Percentiles rank a stretch among this genome's conserved stretches.
Evolutionary conservation across 1,139 yeast genomes (phyloP).

Genomic region (Eremothecium coryli): DNA sequence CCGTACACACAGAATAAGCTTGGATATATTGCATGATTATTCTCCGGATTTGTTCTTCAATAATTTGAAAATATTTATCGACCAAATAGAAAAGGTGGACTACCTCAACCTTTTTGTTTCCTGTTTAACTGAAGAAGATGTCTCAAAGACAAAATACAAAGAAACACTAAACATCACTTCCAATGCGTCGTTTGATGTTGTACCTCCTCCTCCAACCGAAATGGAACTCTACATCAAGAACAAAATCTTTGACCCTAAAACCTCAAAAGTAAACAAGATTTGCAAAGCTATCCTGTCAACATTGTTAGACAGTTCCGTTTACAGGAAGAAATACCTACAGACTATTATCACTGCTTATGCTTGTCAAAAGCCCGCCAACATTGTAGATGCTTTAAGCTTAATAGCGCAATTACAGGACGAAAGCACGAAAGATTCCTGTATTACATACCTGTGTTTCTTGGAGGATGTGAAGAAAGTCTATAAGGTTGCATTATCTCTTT

Average conservation of each 20-base stretch:
- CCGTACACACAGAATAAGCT: slow-evolving; percentile 83
- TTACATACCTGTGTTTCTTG: slow-evolving; percentile 80
- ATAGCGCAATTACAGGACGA: slow-evolving; percentile 43
- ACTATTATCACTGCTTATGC: slow-evolving; percentile 87
- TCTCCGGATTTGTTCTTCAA: slow-evolving; percentile 58
- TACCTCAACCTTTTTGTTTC: slow-evolving; percentile 82
- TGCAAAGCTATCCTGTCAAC: slow-evolving; percentile 63
- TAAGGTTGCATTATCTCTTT: slow-evolving; percentile 69
- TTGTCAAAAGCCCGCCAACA: slow-evolving; percentile 80
- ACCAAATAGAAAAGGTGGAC: slow-evolving; percentile 62
- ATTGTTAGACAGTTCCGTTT: slow-evolving; percentile 41
- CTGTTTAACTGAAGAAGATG: slow-evolving; percentile 80
- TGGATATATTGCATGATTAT: slow-evolving; percentile 84
- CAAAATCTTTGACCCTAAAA: slow-evolving; percentile 33
- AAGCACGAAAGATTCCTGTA: slow-evolving; percentile 50
- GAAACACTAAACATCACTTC: slow-evolving; percentile 45
- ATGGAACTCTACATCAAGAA: slow-evolving; percentile 32
- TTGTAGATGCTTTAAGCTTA: slow-evolving; percentile 60
- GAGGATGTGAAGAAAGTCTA: slow-evolving; percentile 83
- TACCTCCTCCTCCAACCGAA: slow-evolving; percentile 31
- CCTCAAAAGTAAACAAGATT: slow-evolving; percentile 64
- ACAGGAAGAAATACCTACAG: slow-evolving; percentile 55
- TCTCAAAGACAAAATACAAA: slow-evolving; percentile 68
- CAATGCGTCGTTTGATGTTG: slow-evolving; percentile 27
- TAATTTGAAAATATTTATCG: slow-evolving; percentile 60